These are phyloP conservation scores for Globisporangium carolinianum DNA, from an alignment of 352 stramenopile genomes.

Conservation along the genomic window DNA sequence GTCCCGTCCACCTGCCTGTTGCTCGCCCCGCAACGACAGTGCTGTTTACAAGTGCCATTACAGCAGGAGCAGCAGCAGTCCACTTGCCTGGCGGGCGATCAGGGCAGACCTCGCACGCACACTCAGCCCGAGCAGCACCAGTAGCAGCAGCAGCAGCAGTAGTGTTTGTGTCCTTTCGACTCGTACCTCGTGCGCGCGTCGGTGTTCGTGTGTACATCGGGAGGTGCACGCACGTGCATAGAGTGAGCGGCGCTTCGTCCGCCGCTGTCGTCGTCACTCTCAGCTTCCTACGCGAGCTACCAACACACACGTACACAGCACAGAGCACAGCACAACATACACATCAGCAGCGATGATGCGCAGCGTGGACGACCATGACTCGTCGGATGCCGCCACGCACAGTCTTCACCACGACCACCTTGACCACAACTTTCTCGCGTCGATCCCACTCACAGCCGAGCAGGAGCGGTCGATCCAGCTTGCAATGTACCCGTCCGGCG, in stretches of 20 bases:
- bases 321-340: not conserved
- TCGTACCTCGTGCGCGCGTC: no score
- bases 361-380: not conserved
- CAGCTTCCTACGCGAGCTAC: not conserved
- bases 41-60: no score
- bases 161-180: no score
- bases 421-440: not conserved
- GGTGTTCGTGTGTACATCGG: no score
- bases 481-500: slow-evolving; percentile 32
- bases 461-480: slow-evolving; percentile 33
- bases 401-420: not conserved
- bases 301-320: not conserved
- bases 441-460: slow-evolving; percentile 14
- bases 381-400: slow-evolving; percentile 4
- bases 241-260: not conserved
- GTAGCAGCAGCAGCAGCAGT: no score
- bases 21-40: no score
- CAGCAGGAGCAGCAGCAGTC: no score
- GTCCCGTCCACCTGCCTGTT: no score
- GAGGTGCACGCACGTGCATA: not conserved
- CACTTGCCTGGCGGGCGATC: no score
- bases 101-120: not conserved
- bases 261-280: not conserved
- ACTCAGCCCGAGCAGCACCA: not conserved
- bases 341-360: not conserved